Evolutionary conservation across 202 grass and related monocot species (phyloP).

Genomic region (Setaria viridis): DNA sequence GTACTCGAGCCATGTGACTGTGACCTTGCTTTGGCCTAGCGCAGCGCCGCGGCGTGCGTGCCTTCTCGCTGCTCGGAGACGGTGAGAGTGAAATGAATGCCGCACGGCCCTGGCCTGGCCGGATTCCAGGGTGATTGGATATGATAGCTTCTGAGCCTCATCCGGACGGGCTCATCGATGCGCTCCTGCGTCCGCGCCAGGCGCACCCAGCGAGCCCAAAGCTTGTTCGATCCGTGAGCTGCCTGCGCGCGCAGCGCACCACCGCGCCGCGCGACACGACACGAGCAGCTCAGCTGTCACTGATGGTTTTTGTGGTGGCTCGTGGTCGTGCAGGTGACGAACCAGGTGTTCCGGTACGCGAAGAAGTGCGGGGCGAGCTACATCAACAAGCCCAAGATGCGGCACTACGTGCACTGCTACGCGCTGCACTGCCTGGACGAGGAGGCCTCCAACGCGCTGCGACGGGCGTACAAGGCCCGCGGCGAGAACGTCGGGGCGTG

Average conservation of each 20-base stretch:
- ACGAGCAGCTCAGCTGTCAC: no score
- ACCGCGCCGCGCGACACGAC: constrained; percentile 13
- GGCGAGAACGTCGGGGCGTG: constrained; percentile 94
- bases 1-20: constrained; percentile 41
- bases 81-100: constrained; percentile 40
- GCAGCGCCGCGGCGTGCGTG: neutral
- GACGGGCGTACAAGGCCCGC: constrained; percentile 82
- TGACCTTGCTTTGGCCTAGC: neutral
- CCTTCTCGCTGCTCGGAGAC: neutral
- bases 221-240: constrained; percentile 39
- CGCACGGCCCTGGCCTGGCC: constrained; percentile 18
- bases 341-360: constrained; percentile 98
- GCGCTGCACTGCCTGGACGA: constrained; percentile 97
- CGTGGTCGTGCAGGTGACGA: constrained; percentile 65
- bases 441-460: constrained; percentile 81
- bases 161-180: constrained; percentile 39
- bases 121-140: constrained; percentile 52
- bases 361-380: constrained; percentile 94
- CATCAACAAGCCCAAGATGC: constrained; percentile 99
- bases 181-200: neutral
- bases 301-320: no score
- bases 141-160: neutral
- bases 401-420: constrained; percentile 99
- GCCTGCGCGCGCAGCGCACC: neutral
- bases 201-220: neutral